Evolutionary conservation across 2,329 filamentous ascomycete species (phyloP), one percentile per base, ranked within the genome.

Genomic region (Aureobasidium musti): DNA sequence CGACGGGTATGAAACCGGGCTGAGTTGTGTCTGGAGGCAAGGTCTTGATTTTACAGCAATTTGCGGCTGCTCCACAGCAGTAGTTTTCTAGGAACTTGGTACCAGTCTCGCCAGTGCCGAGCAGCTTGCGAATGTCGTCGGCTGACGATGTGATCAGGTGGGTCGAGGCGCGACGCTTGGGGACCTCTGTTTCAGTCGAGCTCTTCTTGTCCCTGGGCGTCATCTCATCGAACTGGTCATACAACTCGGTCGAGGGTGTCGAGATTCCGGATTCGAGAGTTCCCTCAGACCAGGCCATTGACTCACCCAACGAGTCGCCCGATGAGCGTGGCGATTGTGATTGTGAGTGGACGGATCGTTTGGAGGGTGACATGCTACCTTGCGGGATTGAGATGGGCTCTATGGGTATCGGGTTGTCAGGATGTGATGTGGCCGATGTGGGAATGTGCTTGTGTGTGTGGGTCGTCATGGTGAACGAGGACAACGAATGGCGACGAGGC

Each of bases 121-220:
- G 77, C 47, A 89, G 79, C 65, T 82, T 78, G 71, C 81, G 79
- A 72, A 88, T 85, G 73, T 88, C 85, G 54, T 84, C 80, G 0
- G 84, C 70, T 41, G 73, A 82, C 71, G 82, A 85, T 0, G 85
- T 86, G 67, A 87, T 84, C 52, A 91, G 81, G 17, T 84, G 84
- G 8, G 89, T 91, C 4, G 88, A 91, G 66, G 88, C 89, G 63
- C 89, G 87, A 63, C 89, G 67, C 39, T 67, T 70, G 63, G 78
- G 65, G 30, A 14, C 41, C 5, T 53, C 37, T 30, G 23, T 43
- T 28, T 39, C 41, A 13, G 17, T 33, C 17, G 53, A 21, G 19
- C 23, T 54, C 23, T 61, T 64, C 19, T 63, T 50, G 41, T 54
- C 39, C 23, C 30, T 67, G 14, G 66, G 52, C 2, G 81, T 70